Evolutionary conservation across 805 yeast genomes (phyloP), one percentile per base, ranked within the genome.

Genomic region (Clavispora santaluciae): DNA sequence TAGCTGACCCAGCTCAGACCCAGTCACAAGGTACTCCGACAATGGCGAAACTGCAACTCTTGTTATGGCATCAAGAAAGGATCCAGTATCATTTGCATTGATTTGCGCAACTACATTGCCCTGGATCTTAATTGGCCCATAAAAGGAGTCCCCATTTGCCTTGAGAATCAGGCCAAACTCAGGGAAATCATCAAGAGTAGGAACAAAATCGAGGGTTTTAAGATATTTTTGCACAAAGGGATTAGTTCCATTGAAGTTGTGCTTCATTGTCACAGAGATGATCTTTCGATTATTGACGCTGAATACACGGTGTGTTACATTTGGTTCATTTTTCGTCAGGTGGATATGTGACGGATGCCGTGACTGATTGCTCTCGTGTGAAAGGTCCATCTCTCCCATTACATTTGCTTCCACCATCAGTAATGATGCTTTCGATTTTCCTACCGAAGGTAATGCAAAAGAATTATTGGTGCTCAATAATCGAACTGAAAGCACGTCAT

Each of bases 1-100:
- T 29, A 93, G 53, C 1, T 65, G 55, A 0, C 97, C 96, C 22
- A 75, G 73, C 36, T 81, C 84, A 6, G 93, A 86, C 2, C 89
- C 95, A 2, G 93, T 81, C 2, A 88, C 64, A 47, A 91, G 80
- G 48, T 77, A 83, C 18, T 75, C 75, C 12, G 78, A 73, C 22
- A 83, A 80, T 0, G 83, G 80, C 5, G 86, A 72, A 0, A 77
- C 73, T 1, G 72, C 76, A 7, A 88, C 55, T 21, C 81, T 63
- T 17, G 71, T 78, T n/a, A 89, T 66, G 1, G 61, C 59, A 33
- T 64, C 70, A 8, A 57, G 53, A 1, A 48, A 46, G 6, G 48
- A 50, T 2, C 78, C 38, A 0, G 77, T 68, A n/a, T 64, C 64
- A 52, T 83, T 88, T 33, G 84, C 87, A 29, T 76, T 68, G 35